Conservation (phyloP, 148 eudicot species). For the Arbutus unedo region DNA sequence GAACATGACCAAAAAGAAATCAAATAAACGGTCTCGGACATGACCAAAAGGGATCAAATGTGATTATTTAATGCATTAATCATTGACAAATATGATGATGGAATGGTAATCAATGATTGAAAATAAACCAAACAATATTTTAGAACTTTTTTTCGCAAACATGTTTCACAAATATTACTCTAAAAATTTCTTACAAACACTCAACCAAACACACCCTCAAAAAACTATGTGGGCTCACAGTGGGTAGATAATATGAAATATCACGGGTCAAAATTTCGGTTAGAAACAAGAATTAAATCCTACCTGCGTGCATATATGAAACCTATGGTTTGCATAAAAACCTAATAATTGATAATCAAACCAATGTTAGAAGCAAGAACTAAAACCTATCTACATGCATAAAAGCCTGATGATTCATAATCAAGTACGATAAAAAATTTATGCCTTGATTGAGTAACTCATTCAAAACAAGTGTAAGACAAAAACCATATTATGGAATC, state of each 20-base stretch:
- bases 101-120: too few relatives aligned
- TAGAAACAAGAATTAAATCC: not conserved
- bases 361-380: not conserved
- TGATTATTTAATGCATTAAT: too few relatives aligned
- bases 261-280: not conserved
- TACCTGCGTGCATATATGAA: not conserved
- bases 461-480: not conserved
- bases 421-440: not conserved
- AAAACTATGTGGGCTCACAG: not conserved
- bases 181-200: too few relatives aligned
- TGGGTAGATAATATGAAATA: not conserved
- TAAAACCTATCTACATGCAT: not conserved
- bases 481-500: not conserved
- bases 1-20: too few relatives aligned
- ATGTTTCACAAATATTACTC: too few relatives aligned
- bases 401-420: not conserved
- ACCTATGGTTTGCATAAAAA: too few relatives aligned
- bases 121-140: too few relatives aligned
- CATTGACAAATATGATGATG: too few relatives aligned
- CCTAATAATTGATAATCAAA: not conserved
- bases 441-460: not conserved
- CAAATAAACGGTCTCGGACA: too few relatives aligned
- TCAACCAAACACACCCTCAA: too few relatives aligned
- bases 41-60: too few relatives aligned
- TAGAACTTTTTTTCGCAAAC: too few relatives aligned